Evolutionary conservation across 768 basidiomycete genomes (phyloP).

Genomic region (Melanogaster broomeanus): DNA sequence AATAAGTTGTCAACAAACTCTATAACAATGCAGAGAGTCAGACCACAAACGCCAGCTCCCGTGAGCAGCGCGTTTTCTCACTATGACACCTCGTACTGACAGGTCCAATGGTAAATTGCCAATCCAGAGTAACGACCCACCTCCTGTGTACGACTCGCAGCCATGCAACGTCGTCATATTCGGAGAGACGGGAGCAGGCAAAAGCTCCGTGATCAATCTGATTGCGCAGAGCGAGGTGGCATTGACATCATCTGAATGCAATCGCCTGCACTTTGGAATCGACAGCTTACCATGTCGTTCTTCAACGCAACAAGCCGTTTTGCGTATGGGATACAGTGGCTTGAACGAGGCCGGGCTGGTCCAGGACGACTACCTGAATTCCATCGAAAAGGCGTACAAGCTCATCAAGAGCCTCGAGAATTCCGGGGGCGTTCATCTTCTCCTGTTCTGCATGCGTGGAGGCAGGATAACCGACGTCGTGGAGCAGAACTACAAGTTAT

Average conservation of each 20-base stretch:
- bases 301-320: conserved; percentile 15
- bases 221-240: conserved; percentile 30
- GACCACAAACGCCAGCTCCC: not conserved
- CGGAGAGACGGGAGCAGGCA: conserved; percentile 32
- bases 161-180: conserved; percentile 27
- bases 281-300: conserved; percentile 22
- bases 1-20: not conserved
- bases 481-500: conserved; percentile 41
- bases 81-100: not conserved
- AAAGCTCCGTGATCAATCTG: conserved; percentile 46
- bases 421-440: conserved; percentile 39
- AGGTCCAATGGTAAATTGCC: conserved; percentile 4
- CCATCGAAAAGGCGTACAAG: conserved; percentile 31
- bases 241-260: conserved; percentile 30
- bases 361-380: conserved; percentile 17
- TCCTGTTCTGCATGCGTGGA: conserved; percentile 41
- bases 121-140: conserved; percentile 1
- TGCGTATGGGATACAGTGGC: conserved; percentile 35
- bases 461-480: conserved; percentile 38
- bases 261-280: conserved; percentile 37
- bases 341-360: conserved; percentile 29
- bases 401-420: conserved; percentile 34
- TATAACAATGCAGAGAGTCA: not conserved
- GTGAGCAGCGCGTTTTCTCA: conserved; percentile 9
- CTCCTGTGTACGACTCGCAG: conserved; percentile 16